Evolutionary conservation across 352 stramenopile genomes (phyloP).

Genomic region (Globisporangium nagaii): DNA sequence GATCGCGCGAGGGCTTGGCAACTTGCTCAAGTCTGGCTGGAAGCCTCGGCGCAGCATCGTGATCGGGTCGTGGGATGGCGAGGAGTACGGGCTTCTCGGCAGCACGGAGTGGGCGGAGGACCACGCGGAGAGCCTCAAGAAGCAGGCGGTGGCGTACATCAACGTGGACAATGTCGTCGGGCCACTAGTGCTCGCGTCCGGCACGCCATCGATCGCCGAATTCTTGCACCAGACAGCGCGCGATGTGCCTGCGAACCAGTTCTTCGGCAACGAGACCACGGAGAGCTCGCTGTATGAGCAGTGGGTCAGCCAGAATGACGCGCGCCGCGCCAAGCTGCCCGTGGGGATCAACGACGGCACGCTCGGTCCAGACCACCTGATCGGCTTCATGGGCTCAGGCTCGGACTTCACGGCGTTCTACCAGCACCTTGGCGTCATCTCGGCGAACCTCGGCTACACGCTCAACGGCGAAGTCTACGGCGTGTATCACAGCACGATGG

Average conservation of each 20-base stretch:
- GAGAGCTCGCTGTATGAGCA: conserved; percentile 31
- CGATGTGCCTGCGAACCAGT: conserved; percentile 55
- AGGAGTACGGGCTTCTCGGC: conserved; percentile 81
- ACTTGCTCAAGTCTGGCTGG: conserved; percentile 65
- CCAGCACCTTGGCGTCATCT: conserved; percentile 75
- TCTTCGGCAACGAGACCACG: conserved; percentile 16
- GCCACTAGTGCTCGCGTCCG: conserved; percentile 33
- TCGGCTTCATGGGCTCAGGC: conserved; percentile 45
- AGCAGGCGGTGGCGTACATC: conserved; percentile 72
- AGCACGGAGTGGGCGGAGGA: conserved; percentile 82
- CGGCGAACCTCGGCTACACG: conserved; percentile 56
- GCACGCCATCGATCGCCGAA: conserved; percentile 63
- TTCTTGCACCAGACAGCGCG: conserved; percentile 50
- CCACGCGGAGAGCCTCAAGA: conserved; percentile 35
- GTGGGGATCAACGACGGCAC: conserved; percentile 7
- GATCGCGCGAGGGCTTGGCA: conserved; percentile 65
- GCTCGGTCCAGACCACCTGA: conserved; percentile 29
- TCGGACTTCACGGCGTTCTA: conserved; percentile 76
- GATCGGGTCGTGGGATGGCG: conserved; percentile 79
- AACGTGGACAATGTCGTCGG: conserved; percentile 82
- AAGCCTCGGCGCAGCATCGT: conserved; percentile 65
- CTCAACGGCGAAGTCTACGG: conserved; percentile 38
- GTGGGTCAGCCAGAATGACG: conserved; percentile 24
- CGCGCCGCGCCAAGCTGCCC: conserved; percentile 12
- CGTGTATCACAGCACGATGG: conserved; percentile 84